Base-by-base conservation (phyloP, 108 stramenopile genomes). In the Fragilaria radians region DNA sequence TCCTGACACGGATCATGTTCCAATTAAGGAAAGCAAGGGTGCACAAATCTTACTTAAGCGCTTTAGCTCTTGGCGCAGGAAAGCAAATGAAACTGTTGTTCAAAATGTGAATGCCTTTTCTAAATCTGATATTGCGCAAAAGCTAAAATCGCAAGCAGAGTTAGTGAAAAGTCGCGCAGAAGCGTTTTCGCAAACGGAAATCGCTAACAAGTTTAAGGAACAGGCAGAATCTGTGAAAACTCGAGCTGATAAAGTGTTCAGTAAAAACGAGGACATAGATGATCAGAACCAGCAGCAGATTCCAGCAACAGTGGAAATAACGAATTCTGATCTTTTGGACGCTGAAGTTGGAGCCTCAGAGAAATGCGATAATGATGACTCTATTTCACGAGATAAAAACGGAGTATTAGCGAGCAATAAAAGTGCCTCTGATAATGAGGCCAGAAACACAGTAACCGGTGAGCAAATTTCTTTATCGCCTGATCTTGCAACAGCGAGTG, bases 31-130 rank as follows among this genome's bases (percentile, higher is more conserved):
- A 5, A 24, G 17, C 48, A 63, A 59, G 32, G 74, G 74, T 28
- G 76, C 76, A 46, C 47, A 71, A 46, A 77, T 78, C 46, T 32
- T 78, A 5, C 57, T 78, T 67, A 78, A 69, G 62, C 77, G 77
- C 14, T 73, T 78, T 26, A 52, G 57, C 14, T 52, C 61, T 11
- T 73, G 67, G 68, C 61, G 64, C 29, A 34, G 66, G 28, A 69
- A 25, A 3, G 63, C 77, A 27, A 72, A 78, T 55, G 73, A 77
- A 59, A 21, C 23, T 21, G 19, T 51, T 5, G 24, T 25, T 9
- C 50, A 25, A 19, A 77, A 71, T 48, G 36, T 42, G 36, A 7
- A 42, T 11, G 56, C 62, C 4, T 36, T 50, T 52, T 33, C 52
- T 17, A 45, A 67, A 27, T 55, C 27, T 30, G 42, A 46, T 5